Evolutionary conservation across 106 monocot species (phyloP), one percentile per base, ranked within the genome.

Genomic region (Apostasia ramifera): DNA sequence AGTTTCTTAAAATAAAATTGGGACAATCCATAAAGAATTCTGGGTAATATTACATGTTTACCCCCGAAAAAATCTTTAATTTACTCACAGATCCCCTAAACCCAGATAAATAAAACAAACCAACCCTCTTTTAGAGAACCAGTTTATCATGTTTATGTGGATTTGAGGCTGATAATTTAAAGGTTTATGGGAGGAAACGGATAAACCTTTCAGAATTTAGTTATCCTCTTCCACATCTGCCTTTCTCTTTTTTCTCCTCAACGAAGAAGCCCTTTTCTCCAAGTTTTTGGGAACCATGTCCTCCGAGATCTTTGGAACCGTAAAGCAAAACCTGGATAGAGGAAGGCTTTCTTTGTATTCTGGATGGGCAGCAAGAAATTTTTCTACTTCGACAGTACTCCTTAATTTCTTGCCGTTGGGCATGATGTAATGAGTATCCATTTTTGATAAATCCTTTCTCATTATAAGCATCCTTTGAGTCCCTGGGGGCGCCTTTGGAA

Each of bases 341-440:
- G 80, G 67, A 4, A 88, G 50, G 15, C 70, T 55, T 48, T 68
- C 82, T 64, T 81, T 81, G 75, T 91, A 88, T 53, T 91, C 73
- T 1, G 91, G 91, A 71, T 88, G 1, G 5, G 85, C 81, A 51
- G 85, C 72, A 8, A 94, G 68, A 77, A 91, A 94, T 69, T 76
- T 94, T 56, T 85, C 87, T 6, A 91, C 79, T 11, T 94, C 94
- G 11, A 38, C 44, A 2, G 59, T 14, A 50, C 91, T 73, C 71
- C 94, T 85, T 41, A 79, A 70, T 60, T 55, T 80, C 70, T 94
- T 94, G n/a, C 88, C 88, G n/a, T 83, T 91, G 1, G 94, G 94
- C 94, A 94, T 88, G 15, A 85, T 46, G 57, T 94, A 94, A 47
- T 60, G 39, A 6, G 70, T 73, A 78, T 94, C 94, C 70, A 91